phyloP scores from a whole-genome alignment of 2,329 filamentous ascomycete species.

The Talaromyces islandicus region DNA sequence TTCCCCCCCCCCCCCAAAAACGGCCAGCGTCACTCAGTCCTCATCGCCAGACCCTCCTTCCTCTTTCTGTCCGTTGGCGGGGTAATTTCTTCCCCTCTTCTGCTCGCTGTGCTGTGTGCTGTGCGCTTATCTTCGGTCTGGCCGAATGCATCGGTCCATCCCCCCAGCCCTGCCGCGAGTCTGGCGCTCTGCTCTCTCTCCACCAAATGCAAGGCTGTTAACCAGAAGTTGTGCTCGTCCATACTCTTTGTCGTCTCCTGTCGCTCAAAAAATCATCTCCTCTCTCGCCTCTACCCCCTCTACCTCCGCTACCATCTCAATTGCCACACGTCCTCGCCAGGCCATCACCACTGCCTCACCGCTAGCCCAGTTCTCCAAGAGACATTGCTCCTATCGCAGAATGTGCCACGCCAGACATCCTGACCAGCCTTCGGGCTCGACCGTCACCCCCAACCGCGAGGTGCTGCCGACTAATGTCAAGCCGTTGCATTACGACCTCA shows the following conservation, averaged over 20 bases:
- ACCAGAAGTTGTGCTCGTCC: not conserved
- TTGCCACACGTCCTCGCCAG: slow-evolving; percentile 16
- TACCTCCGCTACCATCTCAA: slow-evolving; percentile 16
- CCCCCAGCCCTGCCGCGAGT: not conserved
- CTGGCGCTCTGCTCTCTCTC: not conserved
- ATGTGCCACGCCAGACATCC: slow-evolving; percentile 64
- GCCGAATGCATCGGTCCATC: slow-evolving; percentile 1
- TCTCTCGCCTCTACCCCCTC: slow-evolving; percentile 6
- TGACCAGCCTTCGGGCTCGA: slow-evolving; percentile 49
- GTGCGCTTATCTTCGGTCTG: not conserved
- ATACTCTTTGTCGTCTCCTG: not conserved
- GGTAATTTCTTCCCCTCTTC: not conserved
- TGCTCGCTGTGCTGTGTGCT: not conserved
- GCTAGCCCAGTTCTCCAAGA: slow-evolving; percentile 20
- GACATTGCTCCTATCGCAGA: slow-evolving; percentile 70
- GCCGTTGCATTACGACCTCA: slow-evolving; percentile 86
- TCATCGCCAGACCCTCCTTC: not conserved
- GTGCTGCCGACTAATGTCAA: slow-evolving; percentile 88
- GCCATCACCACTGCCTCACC: slow-evolving; percentile 15
- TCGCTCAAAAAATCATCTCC: not conserved
- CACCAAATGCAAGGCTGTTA: not conserved
- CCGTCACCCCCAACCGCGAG: slow-evolving; percentile 63
- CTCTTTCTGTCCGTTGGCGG: not conserved
- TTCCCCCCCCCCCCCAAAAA: not conserved
- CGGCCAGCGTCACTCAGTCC: not conserved